phyloP scores from a whole-genome alignment of 805 yeast species.

The Wickerhamiella domercqiae region DNA sequence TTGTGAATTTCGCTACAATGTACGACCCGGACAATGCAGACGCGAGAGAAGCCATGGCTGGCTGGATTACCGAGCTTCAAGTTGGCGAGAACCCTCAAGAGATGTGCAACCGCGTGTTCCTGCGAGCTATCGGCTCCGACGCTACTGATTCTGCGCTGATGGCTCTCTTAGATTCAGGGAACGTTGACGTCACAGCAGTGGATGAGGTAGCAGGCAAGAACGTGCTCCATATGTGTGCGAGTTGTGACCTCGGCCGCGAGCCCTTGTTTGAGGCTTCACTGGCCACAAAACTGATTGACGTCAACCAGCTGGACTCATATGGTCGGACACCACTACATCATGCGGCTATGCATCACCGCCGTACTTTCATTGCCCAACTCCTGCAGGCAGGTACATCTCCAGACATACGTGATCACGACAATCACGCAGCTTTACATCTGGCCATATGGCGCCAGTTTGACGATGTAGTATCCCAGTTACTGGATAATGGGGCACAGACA shows the following conservation, averaged over 20 bases:
- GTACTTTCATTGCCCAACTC: constrained; percentile 30
- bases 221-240: constrained; percentile 52
- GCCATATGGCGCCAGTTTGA: constrained; percentile 59
- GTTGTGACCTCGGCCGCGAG: constrained; percentile 18
- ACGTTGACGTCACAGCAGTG: constrained; percentile 44
- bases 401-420: constrained; percentile 27
- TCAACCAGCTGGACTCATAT: constrained; percentile 23
- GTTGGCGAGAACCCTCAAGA: constrained; percentile 28
- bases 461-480: constrained; percentile 35
- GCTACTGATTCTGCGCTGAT: constrained; percentile 48
- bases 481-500: constrained; percentile 32
- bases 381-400: constrained; percentile 27
- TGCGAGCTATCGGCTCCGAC: constrained; percentile 47
- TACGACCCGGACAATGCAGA: constrained; percentile 19
- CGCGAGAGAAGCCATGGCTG: constrained; percentile 25
- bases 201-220: constrained; percentile 65
- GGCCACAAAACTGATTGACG: constrained; percentile 17
- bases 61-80: constrained; percentile 31
- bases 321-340: constrained; percentile 81
- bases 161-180: constrained; percentile 31
- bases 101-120: constrained; percentile 54
- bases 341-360: constrained; percentile 44
- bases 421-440: constrained; percentile 61
- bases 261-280: constrained; percentile 22
- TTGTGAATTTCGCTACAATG: constrained; percentile 28